phyloP scores from a whole-genome alignment of 225 moss, liverwort and hornwort species.

The Physcomitrellopsis africana region DNA sequence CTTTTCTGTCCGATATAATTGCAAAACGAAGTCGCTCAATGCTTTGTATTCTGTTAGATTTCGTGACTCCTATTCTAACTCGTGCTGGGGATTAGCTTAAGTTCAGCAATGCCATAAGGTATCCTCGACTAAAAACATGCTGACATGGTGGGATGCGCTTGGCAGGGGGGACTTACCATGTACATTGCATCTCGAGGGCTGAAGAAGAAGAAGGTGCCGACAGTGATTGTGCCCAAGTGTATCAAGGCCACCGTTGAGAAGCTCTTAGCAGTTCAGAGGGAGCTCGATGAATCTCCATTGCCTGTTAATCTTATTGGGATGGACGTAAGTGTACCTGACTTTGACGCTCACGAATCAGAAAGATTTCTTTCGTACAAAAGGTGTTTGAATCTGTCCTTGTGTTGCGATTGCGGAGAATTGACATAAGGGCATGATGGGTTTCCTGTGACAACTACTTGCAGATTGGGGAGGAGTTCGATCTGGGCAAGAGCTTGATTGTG shows the following conservation, averaged over 20 bases:
- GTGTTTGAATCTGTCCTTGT: background rate
- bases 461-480: conserved; percentile 86
- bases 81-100: background rate
- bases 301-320: conserved; percentile 79
- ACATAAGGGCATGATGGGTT: background rate
- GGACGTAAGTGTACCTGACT: conserved; percentile 64
- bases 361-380: background rate
- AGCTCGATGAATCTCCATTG: conserved; percentile 80
- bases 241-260: conserved; percentile 79
- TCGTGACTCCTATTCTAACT: background rate
- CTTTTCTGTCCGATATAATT: background rate
- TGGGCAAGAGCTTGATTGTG: conserved; percentile 83
- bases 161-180: conserved; percentile 93
- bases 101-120: background rate
- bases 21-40: background rate
- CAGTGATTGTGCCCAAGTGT: conserved; percentile 79
- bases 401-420: background rate
- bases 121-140: background rate
- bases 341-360: background rate
- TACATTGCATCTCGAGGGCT: conserved; percentile 87
- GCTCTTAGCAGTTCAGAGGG: conserved; percentile 76
- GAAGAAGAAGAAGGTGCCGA: conserved; percentile 80
- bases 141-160: conserved; percentile 21
- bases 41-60: conserved; percentile 2
- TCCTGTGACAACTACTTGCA: conserved; percentile 35